Conservation (phyloP, 352 stramenopile species). For the Saprolegnia parasitica region DNA sequence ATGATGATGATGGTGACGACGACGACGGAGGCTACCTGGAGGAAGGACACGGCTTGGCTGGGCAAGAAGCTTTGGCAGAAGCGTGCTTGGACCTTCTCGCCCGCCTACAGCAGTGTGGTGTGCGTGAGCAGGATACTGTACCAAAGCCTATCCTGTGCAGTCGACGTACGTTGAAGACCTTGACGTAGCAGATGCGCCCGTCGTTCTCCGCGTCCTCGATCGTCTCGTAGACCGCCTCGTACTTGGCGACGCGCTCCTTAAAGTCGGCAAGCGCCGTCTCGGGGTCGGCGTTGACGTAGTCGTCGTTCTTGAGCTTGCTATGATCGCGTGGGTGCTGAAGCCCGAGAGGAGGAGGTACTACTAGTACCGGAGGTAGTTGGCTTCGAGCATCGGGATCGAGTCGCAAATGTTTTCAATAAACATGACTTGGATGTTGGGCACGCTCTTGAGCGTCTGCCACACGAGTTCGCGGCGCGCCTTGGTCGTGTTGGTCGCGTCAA, state of each 20-base stretch:
- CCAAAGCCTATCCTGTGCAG: not conserved
- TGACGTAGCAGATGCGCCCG: slow-evolving; percentile 86
- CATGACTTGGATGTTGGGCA: slow-evolving; percentile 77
- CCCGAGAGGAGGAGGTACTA: slow-evolving; percentile 22
- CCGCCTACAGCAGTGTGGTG: slow-evolving; percentile 38
- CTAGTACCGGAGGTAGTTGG: slow-evolving; percentile 83
- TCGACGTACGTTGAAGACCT: slow-evolving; percentile 87
- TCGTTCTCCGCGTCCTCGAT: slow-evolving; percentile 82
- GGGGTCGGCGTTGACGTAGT: slow-evolving; percentile 83
- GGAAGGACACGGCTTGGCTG: slow-evolving; percentile 80
- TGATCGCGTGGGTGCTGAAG: slow-evolving; percentile 19
- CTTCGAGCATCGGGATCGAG: slow-evolving; percentile 86
- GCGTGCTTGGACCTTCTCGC: slow-evolving; percentile 87
- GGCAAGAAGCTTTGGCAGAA: slow-evolving; percentile 84
- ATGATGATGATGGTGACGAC: slow-evolving; percentile 22
- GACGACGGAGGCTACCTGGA: slow-evolving; percentile 43
- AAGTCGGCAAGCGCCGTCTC: slow-evolving; percentile 88
- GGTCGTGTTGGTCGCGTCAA: slow-evolving; percentile 95
- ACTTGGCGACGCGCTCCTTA: slow-evolving; percentile 82
- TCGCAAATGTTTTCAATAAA: slow-evolving; percentile 96
- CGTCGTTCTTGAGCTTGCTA: slow-evolving; percentile 80
- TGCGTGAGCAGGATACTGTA: not conserved
- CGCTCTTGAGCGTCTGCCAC: slow-evolving; percentile 25
- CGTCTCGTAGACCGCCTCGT: slow-evolving; percentile 91
- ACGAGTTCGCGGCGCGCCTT: slow-evolving; percentile 47